Conservation (phyloP, 176 grass and related monocot genomes). For the Areca catechu region DNA sequence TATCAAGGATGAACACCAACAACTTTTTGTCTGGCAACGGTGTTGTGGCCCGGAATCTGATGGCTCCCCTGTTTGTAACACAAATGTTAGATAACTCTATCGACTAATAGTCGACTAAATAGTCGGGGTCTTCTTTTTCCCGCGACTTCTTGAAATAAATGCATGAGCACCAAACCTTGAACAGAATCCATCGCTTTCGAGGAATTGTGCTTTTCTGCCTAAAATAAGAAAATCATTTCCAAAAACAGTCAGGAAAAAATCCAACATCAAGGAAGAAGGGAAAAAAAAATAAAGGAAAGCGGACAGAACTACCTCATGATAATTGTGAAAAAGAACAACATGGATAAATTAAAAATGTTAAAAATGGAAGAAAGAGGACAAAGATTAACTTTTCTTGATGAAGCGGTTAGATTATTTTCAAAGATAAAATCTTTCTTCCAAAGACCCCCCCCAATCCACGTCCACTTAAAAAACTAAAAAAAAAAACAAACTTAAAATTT, state of each 20-base stretch:
- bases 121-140: neutral
- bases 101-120: neutral
- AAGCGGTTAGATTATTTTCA: constrained; percentile 1
- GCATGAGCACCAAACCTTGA: constrained; percentile 28
- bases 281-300: neutral
- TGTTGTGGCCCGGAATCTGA: constrained; percentile 23
- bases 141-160: constrained; percentile 1
- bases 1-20: constrained; percentile 43
- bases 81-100: constrained; percentile 12
- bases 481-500: neutral
- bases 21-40: constrained; percentile 36
- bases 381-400: neutral
- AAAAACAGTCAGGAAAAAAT: constrained; percentile 1
- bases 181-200: constrained; percentile 28
- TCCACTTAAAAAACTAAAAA: neutral
- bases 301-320: constrained; percentile 13
- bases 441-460: neutral
- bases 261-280: neutral
- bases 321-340: constrained; percentile 5
- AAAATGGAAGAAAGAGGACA: constrained; percentile 11
- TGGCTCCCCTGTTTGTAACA: constrained; percentile 26
- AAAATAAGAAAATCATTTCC: constrained; percentile 6
- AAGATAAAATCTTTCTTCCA: neutral
- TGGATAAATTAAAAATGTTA: neutral
- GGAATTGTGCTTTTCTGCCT: constrained; percentile 20